Conservation (phyloP, 345 rosid species). For the Triadica sebifera region DNA sequence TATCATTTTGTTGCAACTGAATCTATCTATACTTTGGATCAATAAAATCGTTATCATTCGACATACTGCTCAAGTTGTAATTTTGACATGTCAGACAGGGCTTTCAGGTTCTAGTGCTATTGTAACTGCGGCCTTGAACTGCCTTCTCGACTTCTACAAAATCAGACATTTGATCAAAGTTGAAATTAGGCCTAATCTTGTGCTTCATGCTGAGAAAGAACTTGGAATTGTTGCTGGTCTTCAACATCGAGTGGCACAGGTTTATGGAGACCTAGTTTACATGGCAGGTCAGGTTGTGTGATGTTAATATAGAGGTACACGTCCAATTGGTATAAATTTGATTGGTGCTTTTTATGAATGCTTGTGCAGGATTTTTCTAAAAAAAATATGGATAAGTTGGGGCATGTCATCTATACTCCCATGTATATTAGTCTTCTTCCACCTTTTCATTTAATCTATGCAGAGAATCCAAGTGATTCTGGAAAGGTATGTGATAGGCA, state of each 20-base stretch:
- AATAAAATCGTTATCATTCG: neutral
- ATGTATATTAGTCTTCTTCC: slow-evolving; percentile 84
- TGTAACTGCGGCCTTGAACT: slow-evolving; percentile 81
- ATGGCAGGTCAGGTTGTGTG: slow-evolving; percentile 52
- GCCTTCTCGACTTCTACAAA: slow-evolving; percentile 84
- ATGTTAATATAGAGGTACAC: neutral
- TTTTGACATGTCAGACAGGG: slow-evolving; percentile 66
- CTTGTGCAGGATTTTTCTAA: slow-evolving; percentile 66
- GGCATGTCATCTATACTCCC: slow-evolving; percentile 77
- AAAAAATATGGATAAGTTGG: slow-evolving; percentile 71
- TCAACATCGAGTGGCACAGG: slow-evolving; percentile 95
- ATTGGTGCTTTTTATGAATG: neutral
- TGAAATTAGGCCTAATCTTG: slow-evolving; percentile 66
- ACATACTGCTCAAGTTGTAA: neutral
- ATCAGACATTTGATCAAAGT: slow-evolving; percentile 75
- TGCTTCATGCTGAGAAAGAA: slow-evolving; percentile 78
- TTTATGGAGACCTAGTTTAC: slow-evolving; percentile 94
- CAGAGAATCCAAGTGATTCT: slow-evolving; percentile 96
- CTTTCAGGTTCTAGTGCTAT: slow-evolving; percentile 98
- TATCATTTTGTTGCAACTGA: neutral
- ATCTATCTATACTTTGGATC: too few relatives aligned
- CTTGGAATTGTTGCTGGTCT: slow-evolving; percentile 97
- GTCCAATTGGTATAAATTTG: neutral
- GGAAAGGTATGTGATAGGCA: slow-evolving; percentile 98
- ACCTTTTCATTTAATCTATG: slow-evolving; percentile 78